phyloP scores from a whole-genome alignment of 2,329 filamentous ascomycete genomes.

The Calonectria naviculata region DNA sequence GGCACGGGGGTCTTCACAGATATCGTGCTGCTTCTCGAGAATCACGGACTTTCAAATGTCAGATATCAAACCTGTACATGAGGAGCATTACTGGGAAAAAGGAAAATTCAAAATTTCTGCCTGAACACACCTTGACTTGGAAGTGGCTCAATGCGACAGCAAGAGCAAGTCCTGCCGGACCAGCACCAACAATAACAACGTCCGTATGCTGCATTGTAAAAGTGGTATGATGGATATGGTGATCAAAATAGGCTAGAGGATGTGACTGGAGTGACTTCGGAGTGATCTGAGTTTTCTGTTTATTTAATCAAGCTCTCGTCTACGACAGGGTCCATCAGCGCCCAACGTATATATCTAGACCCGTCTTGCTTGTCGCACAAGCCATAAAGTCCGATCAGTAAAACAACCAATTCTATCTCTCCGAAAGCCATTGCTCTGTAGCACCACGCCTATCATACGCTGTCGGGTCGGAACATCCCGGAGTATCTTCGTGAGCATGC shows the following conservation, averaged over 20 bases:
- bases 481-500: background rate
- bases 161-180: slow-evolving; percentile 3
- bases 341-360: too few species aligned
- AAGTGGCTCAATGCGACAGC: background rate
- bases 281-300: too few species aligned
- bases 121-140: background rate
- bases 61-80: background rate
- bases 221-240: background rate
- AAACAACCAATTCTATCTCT: background rate
- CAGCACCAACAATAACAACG: slow-evolving; percentile 6
- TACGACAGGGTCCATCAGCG: too few species aligned
- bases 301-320: background rate
- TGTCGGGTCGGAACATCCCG: background rate
- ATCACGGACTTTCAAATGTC: background rate
- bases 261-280: background rate
- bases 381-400: background rate
- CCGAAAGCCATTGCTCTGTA: background rate
- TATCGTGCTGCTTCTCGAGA: background rate
- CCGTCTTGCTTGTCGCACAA: too few species aligned
- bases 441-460: background rate
- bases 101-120: too few species aligned
- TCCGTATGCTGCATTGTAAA: background rate
- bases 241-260: background rate
- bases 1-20: background rate
- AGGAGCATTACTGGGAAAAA: background rate